Conservation (phyloP, 1,284 basidiomycete genomes). For the Sporisorium iseilematis-ciliati region DNA sequence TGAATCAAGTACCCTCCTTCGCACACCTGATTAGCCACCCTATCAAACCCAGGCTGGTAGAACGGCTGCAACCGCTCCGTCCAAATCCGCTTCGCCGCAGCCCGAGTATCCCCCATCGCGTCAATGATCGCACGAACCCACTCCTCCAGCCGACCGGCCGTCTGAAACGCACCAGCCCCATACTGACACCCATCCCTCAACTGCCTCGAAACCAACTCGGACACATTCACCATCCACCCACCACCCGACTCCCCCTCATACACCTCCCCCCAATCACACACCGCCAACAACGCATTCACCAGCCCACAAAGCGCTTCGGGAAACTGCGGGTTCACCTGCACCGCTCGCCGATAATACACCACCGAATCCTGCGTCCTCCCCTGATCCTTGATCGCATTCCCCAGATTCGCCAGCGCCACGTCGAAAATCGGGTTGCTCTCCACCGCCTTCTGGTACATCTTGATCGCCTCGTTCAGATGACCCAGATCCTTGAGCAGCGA, state of each 20-base stretch:
- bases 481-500: conserved; percentile 77
- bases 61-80: conserved; percentile 70
- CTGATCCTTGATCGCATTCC: conserved; percentile 74
- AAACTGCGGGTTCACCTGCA: conserved; percentile 74
- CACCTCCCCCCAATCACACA: conserved; percentile 75
- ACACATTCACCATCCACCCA: conserved; percentile 74
- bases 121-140: conserved; percentile 73
- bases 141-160: conserved; percentile 70
- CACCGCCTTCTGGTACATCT: conserved; percentile 74
- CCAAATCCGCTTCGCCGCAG: conserved; percentile 71
- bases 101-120: conserved; percentile 42
- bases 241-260: conserved; percentile 12
- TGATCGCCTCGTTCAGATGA: conserved; percentile 73
- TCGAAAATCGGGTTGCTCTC: conserved; percentile 75
- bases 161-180: conserved; percentile 71
- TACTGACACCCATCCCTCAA: conserved; percentile 72
- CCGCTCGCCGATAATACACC: conserved; percentile 74
- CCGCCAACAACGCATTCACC: conserved; percentile 73
- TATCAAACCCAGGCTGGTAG: conserved; percentile 66
- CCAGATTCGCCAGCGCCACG: conserved; percentile 76
- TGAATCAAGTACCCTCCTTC: conserved; percentile 75
- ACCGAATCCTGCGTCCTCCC: conserved; percentile 75
- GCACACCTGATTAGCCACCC: conserved; percentile 68
- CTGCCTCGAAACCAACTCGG: conserved; percentile 73
- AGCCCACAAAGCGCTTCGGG: conserved; percentile 76